Conservation (phyloP, 768 basidiomycete genomes). For the Leucosporidium scottii region DNA sequence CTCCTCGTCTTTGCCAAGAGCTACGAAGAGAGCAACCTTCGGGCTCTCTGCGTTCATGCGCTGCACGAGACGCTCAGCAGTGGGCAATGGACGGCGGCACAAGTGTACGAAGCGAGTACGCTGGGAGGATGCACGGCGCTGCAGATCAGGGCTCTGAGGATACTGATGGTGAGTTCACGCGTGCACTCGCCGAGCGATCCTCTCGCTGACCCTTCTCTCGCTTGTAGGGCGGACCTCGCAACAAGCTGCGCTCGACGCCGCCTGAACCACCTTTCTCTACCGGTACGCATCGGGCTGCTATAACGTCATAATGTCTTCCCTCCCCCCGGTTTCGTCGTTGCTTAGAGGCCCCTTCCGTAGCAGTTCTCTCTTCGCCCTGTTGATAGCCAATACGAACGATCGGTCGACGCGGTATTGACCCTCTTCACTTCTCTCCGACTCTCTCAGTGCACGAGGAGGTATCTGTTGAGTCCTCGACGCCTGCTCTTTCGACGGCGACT, state of each 20-base stretch:
- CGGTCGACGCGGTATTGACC: too few species aligned
- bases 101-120: constrained; percentile 91
- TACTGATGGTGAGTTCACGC: constrained; percentile 34
- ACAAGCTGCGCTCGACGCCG: constrained; percentile 54
- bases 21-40: constrained; percentile 69
- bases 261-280: not conserved
- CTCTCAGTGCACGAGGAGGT: too few species aligned
- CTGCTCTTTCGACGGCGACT: not conserved
- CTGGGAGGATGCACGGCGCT: constrained; percentile 76
- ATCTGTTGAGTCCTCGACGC: not conserved
- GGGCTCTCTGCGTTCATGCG: constrained; percentile 75
- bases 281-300: constrained; percentile 9
- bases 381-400: too few species aligned
- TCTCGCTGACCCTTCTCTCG: constrained; percentile 13
- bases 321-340: too few species aligned
- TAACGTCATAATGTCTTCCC: not conserved
- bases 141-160: constrained; percentile 66
- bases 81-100: constrained; percentile 50
- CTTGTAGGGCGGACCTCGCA: constrained; percentile 48
- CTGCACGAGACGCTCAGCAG: constrained; percentile 71
- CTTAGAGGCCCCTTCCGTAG: too few species aligned
- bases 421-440: too few species aligned
- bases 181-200: constrained; percentile 3
- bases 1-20: constrained; percentile 74
- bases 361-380: too few species aligned